Evolutionary conservation across 768 basidiomycete genomes (phyloP).

Genomic region (Tricholoma hemisulphureum): DNA sequence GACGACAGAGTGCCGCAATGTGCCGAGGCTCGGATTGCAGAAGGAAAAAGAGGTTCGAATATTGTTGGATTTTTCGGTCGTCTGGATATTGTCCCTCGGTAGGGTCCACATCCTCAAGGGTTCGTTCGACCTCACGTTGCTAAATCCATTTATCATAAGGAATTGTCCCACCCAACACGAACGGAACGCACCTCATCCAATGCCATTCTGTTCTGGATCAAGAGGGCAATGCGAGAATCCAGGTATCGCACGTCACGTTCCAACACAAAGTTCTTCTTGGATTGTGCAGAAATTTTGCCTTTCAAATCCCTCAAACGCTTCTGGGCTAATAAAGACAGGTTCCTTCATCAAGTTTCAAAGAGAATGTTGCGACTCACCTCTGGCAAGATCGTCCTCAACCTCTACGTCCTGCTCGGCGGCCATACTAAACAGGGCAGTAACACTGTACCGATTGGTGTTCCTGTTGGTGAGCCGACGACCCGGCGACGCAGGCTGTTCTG

Average conservation of each 20-base stretch:
- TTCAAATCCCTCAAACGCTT: conserved; percentile 96
- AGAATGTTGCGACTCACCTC: conserved; percentile 57
- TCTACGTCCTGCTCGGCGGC: conserved; percentile 98
- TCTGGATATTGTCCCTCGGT: conserved; percentile 92
- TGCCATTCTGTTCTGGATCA: conserved; percentile 98
- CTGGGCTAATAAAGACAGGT: conserved; percentile 61
- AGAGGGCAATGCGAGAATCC: conserved; percentile 92
- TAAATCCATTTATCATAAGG: conserved; percentile 28
- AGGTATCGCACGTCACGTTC: conserved; percentile 98
- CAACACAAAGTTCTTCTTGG: conserved; percentile 99
- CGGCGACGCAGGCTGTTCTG: conserved; percentile 61
- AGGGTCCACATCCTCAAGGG: conserved; percentile 93
- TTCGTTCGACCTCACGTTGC: conserved; percentile 95
- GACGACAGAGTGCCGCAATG: conserved; percentile 92
- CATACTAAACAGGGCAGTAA: conserved; percentile 95
- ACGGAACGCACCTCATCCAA: conserved; percentile 74
- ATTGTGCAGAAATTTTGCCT: conserved; percentile 94
- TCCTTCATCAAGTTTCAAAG: neutral
- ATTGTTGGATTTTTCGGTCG: conserved; percentile 91
- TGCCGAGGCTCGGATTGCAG: conserved; percentile 97
- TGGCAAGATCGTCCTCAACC: conserved; percentile 93
- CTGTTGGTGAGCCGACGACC: conserved; percentile 83
- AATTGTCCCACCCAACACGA: conserved; percentile 6
- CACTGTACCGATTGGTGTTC: conserved; percentile 95
- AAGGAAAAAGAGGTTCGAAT: conserved; percentile 98